Evolutionary conservation across 73 alveolate species (phyloP), one percentile per base, ranked within the genome.

Genomic region (Durusdinium trenchii): DNA sequence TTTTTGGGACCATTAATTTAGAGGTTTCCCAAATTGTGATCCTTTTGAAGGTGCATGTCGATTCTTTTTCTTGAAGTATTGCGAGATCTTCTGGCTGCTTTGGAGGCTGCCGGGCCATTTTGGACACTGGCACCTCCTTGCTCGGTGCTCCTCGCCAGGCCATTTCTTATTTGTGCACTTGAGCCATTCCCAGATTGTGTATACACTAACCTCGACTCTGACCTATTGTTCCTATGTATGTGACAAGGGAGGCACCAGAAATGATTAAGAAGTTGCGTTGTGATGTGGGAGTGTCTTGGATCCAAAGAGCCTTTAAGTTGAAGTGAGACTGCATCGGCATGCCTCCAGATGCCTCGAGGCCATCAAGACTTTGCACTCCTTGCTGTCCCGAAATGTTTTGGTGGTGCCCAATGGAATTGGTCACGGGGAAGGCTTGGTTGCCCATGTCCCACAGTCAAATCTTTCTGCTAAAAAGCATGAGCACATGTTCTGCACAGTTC

Each of bases 141-240:
- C 92, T 93, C 6, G 98, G 97, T 35, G 97, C 97, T 28, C 97
- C 97, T 4, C 97, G 97, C 73, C 97, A 90, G 97, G 97, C 85
- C 64, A 16, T 60, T n/a, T 7, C 23, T 43, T 23, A 23, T 60
- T 60, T 23, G 73, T n/a, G n/a, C n/a, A n/a, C n/a, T n/a, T n/a
- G n/a, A n/a, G n/a, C n/a, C n/a, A n/a, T n/a, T n/a, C n/a, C n/a
- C n/a, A n/a, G n/a, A n/a, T n/a, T n/a, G n/a, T n/a, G n/a, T n/a
- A n/a, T n/a, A n/a, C n/a, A n/a, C n/a, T n/a, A n/a, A n/a, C n/a
- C n/a, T n/a, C n/a, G n/a, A n/a, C n/a, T n/a, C n/a, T n/a, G n/a
- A n/a, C n/a, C n/a, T n/a, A n/a, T n/a, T n/a, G n/a, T n/a, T n/a
- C n/a, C n/a, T n/a, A n/a, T n/a, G n/a, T n/a, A n/a, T n/a, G n/a